These are phyloP conservation scores for Starmerella vaccinii DNA, from an alignment of 805 yeast species.

Conservation along the genomic window DNA sequence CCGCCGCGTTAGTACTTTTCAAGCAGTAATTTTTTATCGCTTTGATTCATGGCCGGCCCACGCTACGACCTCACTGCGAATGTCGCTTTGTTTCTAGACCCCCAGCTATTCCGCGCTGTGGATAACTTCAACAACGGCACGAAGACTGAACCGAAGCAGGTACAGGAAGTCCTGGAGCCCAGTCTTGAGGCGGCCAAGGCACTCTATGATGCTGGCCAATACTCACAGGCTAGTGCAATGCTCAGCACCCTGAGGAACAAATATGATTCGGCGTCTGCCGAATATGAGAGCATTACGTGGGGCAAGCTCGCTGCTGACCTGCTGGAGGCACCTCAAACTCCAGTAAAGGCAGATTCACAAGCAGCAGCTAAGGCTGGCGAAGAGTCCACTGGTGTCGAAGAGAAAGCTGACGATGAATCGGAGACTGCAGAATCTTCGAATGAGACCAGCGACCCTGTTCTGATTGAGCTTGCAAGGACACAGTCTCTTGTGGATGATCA, in stretches of 20 bases:
- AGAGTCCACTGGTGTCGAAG: constrained; percentile 33
- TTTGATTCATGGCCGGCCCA: constrained; percentile 2
- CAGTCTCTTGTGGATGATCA: constrained; percentile 52
- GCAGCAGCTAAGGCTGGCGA: constrained; percentile 35
- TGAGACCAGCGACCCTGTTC: constrained; percentile 42
- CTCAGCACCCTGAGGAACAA: constrained; percentile 11
- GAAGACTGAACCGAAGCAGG: constrained; percentile 5
- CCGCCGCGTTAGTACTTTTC: constrained; percentile 2
- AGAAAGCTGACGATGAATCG: constrained; percentile 24
- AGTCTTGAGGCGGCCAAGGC: constrained; percentile 29
- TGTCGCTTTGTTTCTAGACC: constrained; percentile 50
- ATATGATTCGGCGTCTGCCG: constrained; percentile 38
- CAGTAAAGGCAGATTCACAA: constrained; percentile 42
- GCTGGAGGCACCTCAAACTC: constrained; percentile 30
- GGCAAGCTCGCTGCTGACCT: constrained; percentile 57
- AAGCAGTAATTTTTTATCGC: not conserved
- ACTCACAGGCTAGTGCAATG: constrained; percentile 30
- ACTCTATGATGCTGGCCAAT: constrained; percentile 34
- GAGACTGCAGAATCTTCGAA: not conserved
- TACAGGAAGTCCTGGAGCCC: constrained; percentile 6
- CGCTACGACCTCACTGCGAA: constrained; percentile 46
- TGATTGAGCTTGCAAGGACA: constrained; percentile 44
- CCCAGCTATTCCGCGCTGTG: constrained; percentile 48
- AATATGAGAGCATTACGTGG: constrained; percentile 34
- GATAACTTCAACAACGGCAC: constrained; percentile 37